Evolutionary conservation across 768 basidiomycete genomes (phyloP).

Genomic region (Russula emetica): DNA sequence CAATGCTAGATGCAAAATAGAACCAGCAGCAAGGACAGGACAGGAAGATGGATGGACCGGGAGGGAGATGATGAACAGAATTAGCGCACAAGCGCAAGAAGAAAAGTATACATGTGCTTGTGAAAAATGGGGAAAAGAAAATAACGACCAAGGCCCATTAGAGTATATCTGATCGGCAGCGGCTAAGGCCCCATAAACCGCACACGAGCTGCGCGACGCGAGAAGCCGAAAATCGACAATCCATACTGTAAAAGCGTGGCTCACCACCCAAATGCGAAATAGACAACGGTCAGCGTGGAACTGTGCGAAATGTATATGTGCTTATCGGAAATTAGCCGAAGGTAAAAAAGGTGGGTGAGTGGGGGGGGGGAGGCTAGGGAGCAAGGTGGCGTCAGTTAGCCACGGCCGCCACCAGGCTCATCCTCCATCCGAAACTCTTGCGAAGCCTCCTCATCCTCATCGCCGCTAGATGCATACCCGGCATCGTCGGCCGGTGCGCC

Average conservation of each 20-base stretch:
- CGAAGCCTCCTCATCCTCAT: slow-evolving; percentile 29
- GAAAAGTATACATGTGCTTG: slow-evolving; percentile 19
- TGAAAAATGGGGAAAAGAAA: slow-evolving; percentile 4
- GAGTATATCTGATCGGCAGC: slow-evolving; percentile 28
- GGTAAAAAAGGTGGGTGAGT: background rate
- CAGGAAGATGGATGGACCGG: background rate
- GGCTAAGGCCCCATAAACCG: slow-evolving; percentile 24
- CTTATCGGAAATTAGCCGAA: slow-evolving; percentile 15
- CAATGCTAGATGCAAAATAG: background rate
- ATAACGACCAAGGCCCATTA: slow-evolving; percentile 20
- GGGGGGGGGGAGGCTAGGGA: background rate
- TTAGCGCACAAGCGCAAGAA: slow-evolving; percentile 25
- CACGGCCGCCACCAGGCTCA: slow-evolving; percentile 21
- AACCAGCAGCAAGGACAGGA: slow-evolving; percentile 7
- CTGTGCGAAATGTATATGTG: slow-evolving; percentile 18
- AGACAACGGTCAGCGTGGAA: slow-evolving; percentile 26
- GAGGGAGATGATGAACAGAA: background rate
- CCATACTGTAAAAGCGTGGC: slow-evolving; percentile 28
- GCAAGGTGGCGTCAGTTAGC: slow-evolving; percentile 19
- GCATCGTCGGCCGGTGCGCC: slow-evolving; percentile 18
- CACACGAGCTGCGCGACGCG: slow-evolving; percentile 11
- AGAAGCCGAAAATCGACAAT: slow-evolving; percentile 24
- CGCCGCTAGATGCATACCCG: slow-evolving; percentile 26
- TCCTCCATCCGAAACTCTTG: slow-evolving; percentile 29
- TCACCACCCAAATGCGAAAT: slow-evolving; percentile 32